Base-by-base conservation (phyloP, 495 filamentous ascomycete species). In the Talaromyces liani region DNA sequence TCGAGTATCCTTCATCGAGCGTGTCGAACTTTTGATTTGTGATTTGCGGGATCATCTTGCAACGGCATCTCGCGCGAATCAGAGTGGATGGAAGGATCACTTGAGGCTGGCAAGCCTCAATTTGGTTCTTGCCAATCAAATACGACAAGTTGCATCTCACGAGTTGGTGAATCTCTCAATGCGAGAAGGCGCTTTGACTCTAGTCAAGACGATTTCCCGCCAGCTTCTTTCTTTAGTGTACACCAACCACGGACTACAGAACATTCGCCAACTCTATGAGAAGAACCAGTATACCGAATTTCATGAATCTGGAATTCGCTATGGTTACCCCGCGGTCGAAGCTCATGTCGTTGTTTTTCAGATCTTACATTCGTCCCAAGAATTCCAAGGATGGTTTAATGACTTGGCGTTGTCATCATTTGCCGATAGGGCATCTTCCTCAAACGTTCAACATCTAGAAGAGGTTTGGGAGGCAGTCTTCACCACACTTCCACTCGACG, bases 391-490 rank as follows among this genome's bases (percentile, higher is more conserved):
- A n/a, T 66, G 66, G 34, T 68, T 77, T 49, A 67, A 74, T 31
- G 65, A 71, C 69, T 4, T 92, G 53, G 27, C 73, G 27, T 55
- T 63, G 18, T 65, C 49, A n/a, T 59, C 7, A 18, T 2, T 36
- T 5, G 61, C 47, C 39, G 56, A 65, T 63, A 16, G 58, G 58
- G 47, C 59, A 10, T 67, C 66, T 6, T 57, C 66, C 6, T 75
- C 65, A 20, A 82, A 93, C 66, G 73, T 88, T 29, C 71, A 71
- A 12, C 64, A 68, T 12, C 80, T 95, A 36, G 94, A 98, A 69
- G 70, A 71, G 6, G 72, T 80, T 8, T 98, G 94, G 94, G 80
- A 81, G 41, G 75, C 79, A n/a, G 65, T 92, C 47, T 95, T 93
- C 67, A 85, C 84, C 0, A 70, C 91, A 2, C 74, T 96, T 10